phyloP scores from a whole-genome alignment of 106 monocot species.

The Phalaenopsis equestris region DNA sequence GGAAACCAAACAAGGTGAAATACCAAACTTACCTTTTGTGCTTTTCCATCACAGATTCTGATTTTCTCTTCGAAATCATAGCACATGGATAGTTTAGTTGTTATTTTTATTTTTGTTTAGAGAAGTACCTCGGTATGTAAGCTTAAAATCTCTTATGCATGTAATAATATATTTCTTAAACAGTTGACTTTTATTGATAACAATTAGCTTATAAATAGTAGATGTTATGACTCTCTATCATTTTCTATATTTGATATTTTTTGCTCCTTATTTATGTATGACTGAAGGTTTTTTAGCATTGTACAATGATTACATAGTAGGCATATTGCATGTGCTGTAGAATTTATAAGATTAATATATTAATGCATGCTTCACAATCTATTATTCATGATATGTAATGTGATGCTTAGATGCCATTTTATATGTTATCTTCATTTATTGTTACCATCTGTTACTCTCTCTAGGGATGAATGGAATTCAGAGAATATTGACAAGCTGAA shows the following conservation, averaged over 20 bases:
- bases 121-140: not conserved
- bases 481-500: conserved; percentile 48
- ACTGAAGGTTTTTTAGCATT: too few relatives aligned
- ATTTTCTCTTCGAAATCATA: not conserved
- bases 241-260: not conserved
- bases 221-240: not conserved
- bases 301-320: too few relatives aligned
- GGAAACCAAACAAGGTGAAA: not conserved
- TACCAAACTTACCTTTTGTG: not conserved
- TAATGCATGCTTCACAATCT: not conserved
- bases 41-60: not conserved
- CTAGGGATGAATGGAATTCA: conserved; percentile 27
- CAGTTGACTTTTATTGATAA: not conserved
- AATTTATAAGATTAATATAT: not conserved
- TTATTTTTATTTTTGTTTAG: not conserved
- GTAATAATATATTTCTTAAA: not conserved
- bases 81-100: not conserved
- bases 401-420: not conserved
- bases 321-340: not conserved
- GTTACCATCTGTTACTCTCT: conserved; percentile 8
- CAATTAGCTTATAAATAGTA: not conserved
- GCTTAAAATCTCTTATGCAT: not conserved
- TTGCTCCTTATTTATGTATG: not conserved
- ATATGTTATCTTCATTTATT: not conserved
- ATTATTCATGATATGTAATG: not conserved